phyloP scores from a whole-genome alignment of 805 yeast species.

The Wickerhamomyces xylosicus region DNA sequence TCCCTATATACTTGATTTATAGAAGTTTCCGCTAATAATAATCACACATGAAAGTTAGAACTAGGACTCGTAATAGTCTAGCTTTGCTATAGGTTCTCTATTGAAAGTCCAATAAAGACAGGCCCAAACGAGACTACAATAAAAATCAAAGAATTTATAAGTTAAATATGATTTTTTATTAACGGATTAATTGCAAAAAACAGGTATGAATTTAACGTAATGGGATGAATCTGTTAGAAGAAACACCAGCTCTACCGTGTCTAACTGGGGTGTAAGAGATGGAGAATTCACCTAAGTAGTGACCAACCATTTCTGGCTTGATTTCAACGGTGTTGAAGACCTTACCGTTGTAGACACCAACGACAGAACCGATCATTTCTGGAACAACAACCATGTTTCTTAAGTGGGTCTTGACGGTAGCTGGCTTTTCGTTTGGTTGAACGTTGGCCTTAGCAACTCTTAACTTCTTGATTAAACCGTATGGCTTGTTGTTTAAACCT shows the following conservation, averaged over 20 bases:
- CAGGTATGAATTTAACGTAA: slow-evolving; percentile 30
- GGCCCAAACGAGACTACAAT: neutral
- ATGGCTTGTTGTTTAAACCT: slow-evolving; percentile 93
- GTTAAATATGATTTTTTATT: neutral
- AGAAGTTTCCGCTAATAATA: neutral
- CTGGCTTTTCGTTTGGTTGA: slow-evolving; percentile 92
- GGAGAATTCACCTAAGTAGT: slow-evolving; percentile 99
- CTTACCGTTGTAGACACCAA: slow-evolving; percentile 99
- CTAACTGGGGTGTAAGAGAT: slow-evolving; percentile 99
- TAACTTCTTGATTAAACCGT: slow-evolving; percentile 93
- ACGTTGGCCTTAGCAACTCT: slow-evolving; percentile 94
- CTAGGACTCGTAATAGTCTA: no score
- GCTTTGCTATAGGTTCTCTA: no score
- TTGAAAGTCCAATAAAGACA: no score
- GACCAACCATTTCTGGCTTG: slow-evolving; percentile 99
- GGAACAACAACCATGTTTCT: slow-evolving; percentile 98
- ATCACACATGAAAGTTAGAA: neutral
- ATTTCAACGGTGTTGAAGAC: slow-evolving; percentile 98
- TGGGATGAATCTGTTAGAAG: slow-evolving; percentile 69
- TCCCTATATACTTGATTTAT: neutral
- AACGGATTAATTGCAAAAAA: slow-evolving; percentile 4
- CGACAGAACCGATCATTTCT: slow-evolving; percentile 99
- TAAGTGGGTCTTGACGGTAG: slow-evolving; percentile 96
- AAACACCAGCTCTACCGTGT: slow-evolving; percentile 95
- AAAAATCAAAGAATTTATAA: neutral